A percentile compares a stretch with the other conserved stretches of the same genome.
Conservation (phyloP, 345 rosid genomes). For the Linum usitatissimum region DNA sequence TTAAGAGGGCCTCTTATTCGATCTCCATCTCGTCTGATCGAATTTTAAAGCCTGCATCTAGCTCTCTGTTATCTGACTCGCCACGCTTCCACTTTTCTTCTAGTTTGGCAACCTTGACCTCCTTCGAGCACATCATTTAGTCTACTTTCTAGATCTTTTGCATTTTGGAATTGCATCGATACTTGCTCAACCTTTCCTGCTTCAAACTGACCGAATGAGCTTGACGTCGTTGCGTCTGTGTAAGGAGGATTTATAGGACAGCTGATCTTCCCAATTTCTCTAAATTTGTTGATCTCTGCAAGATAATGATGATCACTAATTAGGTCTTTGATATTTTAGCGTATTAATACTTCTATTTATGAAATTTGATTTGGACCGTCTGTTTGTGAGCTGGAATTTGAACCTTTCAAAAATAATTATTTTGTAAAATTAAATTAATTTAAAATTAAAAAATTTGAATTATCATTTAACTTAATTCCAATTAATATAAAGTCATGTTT, state of each 20-base stretch:
- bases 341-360: too few relatives aligned
- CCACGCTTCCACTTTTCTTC: conserved; percentile 26
- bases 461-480: too few relatives aligned
- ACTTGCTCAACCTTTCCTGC: conserved; percentile 16
- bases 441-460: too few relatives aligned
- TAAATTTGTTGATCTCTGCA: conserved; percentile 48
- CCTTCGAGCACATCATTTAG: conserved; percentile 39
- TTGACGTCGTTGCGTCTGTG: conserved; percentile 17
- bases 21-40: conserved; percentile 34
- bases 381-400: too few relatives aligned
- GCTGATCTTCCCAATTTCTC: conserved; percentile 38
- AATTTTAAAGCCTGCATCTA: too few relatives aligned
- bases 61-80: conserved; percentile 18
- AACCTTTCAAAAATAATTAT: too few relatives aligned
- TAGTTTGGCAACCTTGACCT: conserved; percentile 40
- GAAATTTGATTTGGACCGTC: too few relatives aligned
- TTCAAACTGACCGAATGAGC: conserved; percentile 28
- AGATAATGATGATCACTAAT: background rate
- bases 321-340: too few relatives aligned
- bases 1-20: conserved; percentile 47
- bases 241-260: conserved; percentile 19
- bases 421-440: too few relatives aligned
- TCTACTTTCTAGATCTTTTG: conserved; percentile 34
- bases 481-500: too few relatives aligned
- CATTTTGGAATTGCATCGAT: conserved; percentile 9